phyloP scores from a whole-genome alignment of 345 rosid species.

The Populus tremula region DNA sequence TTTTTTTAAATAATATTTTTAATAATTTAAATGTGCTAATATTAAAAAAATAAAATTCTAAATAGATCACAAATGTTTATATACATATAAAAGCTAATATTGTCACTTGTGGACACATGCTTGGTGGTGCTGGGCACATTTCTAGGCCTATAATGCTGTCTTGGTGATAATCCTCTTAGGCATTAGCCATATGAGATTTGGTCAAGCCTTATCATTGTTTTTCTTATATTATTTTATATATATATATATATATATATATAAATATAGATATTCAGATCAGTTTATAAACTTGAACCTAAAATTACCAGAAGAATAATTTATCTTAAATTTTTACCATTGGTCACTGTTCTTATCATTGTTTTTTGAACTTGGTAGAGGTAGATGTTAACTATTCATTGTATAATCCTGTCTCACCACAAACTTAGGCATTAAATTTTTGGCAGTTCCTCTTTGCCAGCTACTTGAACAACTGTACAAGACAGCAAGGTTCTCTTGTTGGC shows the following conservation, averaged over 20 bases:
- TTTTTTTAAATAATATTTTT: too few relatives aligned
- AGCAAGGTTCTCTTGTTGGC: not conserved
- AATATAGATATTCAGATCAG: too few relatives aligned
- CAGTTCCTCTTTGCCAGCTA: constrained; percentile 11
- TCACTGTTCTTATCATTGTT: not conserved
- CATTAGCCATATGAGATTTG: not conserved
- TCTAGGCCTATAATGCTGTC: not conserved
- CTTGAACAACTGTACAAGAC: not conserved
- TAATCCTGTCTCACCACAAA: not conserved
- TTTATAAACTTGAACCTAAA: too few relatives aligned
- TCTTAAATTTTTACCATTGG: too few relatives aligned
- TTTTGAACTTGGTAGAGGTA: not conserved
- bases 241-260: too few relatives aligned
- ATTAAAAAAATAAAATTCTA: too few relatives aligned
- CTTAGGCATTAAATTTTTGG: constrained; percentile 5
- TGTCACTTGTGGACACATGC: constrained; percentile 15
- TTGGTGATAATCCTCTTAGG: not conserved
- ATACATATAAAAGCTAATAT: too few relatives aligned
- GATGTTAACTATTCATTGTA: not conserved
- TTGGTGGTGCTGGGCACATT: not conserved
- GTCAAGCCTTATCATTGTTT: not conserved
- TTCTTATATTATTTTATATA: too few relatives aligned
- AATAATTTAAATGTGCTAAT: too few relatives aligned
- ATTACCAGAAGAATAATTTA: too few relatives aligned
- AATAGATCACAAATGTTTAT: too few relatives aligned